These are phyloP conservation scores for Ustilago esculenta DNA, from an alignment of 1,284 basidiomycete species.

Conservation along the genomic window DNA sequence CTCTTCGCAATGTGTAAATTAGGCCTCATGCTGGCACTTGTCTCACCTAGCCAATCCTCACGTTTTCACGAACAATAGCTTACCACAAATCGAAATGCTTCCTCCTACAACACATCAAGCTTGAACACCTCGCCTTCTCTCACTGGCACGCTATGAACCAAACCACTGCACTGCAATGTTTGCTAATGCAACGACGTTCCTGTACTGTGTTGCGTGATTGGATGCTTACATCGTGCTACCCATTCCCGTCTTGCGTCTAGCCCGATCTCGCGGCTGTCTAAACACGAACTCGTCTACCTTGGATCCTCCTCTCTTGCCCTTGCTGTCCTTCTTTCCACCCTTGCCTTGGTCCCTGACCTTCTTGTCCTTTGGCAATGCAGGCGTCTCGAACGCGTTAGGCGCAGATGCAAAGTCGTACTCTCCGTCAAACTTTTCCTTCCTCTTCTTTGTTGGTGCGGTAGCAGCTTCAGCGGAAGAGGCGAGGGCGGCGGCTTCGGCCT, in stretches of 20 bases:
- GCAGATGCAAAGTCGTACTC: conserved; percentile 31
- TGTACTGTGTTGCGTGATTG: no score
- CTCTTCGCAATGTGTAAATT: conserved; percentile 1
- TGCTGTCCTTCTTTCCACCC: not conserved
- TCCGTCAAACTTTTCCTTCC: conserved; percentile 29
- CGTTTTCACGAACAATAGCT: no score
- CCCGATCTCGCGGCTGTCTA: conserved; percentile 36
- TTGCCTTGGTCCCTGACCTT: not conserved
- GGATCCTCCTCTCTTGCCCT: not conserved
- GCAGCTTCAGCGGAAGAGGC: not conserved
- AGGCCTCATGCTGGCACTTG: no score
- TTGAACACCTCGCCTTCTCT: no score
- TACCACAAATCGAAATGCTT: no score
- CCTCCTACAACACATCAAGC: no score
- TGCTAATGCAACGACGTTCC: no score
- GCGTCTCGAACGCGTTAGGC: conserved; percentile 17
- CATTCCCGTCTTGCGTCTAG: conserved; percentile 30
- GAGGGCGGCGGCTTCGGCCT: conserved; percentile 8
- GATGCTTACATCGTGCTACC: conserved; percentile 24
- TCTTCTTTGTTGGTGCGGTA: conserved; percentile 8
- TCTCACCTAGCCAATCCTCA: no score
- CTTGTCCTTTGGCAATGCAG: not conserved
- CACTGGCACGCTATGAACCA: no score
- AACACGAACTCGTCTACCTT: conserved; percentile 10
- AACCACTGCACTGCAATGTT: no score